Evolutionary conservation across 257 asterid genomes (phyloP).

Genomic region (Primulina huaijiensis): DNA sequence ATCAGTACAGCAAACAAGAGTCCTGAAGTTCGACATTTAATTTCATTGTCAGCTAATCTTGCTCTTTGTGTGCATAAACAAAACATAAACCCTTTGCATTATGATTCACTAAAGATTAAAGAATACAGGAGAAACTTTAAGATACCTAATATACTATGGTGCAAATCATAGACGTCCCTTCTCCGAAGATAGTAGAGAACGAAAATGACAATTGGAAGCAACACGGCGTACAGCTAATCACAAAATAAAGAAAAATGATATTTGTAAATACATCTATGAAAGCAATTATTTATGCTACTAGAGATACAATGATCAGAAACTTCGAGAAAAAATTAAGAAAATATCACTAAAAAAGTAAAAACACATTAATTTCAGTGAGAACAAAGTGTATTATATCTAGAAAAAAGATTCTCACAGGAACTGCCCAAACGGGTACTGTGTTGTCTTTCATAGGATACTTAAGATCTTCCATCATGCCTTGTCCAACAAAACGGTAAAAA

Average conservation of each 20-base stretch:
- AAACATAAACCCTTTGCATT: background rate
- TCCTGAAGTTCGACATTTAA: conserved; percentile 30
- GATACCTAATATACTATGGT: conserved; percentile 52
- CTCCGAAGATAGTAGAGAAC: conserved; percentile 38
- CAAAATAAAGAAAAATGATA: background rate
- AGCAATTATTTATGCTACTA: background rate
- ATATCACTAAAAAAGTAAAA: background rate
- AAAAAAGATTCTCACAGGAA: conserved; percentile 34
- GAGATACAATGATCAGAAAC: background rate
- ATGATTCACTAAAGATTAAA: no score
- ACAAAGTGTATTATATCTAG: background rate
- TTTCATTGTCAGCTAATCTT: background rate
- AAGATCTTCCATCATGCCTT: conserved; percentile 54
- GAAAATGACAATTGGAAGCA: conserved; percentile 41
- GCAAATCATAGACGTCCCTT: conserved; percentile 47
- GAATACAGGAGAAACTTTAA: background rate
- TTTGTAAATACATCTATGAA: background rate
- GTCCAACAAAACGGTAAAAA: conserved; percentile 56
- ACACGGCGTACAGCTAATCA: conserved; percentile 42
- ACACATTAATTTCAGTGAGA: background rate
- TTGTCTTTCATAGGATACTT: conserved; percentile 48
- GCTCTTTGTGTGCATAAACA: background rate
- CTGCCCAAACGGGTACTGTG: conserved; percentile 54
- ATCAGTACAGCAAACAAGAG: conserved; percentile 47
- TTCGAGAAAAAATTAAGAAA: background rate